These are phyloP conservation scores for Boehmeria nivea DNA, from an alignment of 306 rosid species.

Conservation along the genomic window DNA sequence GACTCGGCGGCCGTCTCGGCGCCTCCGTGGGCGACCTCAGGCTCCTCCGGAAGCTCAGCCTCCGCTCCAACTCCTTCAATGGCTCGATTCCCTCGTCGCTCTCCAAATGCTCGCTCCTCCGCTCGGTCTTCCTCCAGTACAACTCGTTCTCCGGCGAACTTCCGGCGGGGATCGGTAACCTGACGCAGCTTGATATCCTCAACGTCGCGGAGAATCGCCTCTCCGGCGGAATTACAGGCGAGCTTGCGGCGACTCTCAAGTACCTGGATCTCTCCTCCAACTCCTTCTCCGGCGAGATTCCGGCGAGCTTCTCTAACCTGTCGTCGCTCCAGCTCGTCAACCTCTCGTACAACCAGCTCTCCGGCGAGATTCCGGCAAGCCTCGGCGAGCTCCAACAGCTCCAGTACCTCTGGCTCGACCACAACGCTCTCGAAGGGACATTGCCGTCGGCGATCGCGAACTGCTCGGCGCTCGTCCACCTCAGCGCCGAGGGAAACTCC, in stretches of 20 bases:
- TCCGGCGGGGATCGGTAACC: constrained; percentile 59
- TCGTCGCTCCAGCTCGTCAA: constrained; percentile 66
- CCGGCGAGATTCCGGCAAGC: constrained; percentile 75
- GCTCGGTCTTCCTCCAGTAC: constrained; percentile 62
- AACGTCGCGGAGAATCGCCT: constrained; percentile 69
- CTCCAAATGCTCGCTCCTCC: constrained; percentile 56
- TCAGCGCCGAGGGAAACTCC: constrained; percentile 70
- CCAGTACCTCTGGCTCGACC: constrained; percentile 82
- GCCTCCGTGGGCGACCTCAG: constrained; percentile 47
- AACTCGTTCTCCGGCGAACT: constrained; percentile 66
- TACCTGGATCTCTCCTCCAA: constrained; percentile 79
- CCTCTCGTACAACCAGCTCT: constrained; percentile 64
- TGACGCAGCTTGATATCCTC: constrained; percentile 49
- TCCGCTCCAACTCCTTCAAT: constrained; percentile 70
- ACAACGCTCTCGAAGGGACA: constrained; percentile 65
- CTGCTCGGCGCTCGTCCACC: constrained; percentile 72
- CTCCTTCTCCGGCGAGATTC: constrained; percentile 70
- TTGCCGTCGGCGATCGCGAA: constrained; percentile 85
- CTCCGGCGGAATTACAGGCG: constrained; percentile 53
- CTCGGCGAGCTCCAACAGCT: constrained; percentile 70
- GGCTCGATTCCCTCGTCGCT: constrained; percentile 67
- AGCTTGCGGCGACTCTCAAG: constrained; percentile 43
- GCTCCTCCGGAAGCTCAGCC: constrained; percentile 61
- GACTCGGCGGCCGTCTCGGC: constrained; percentile 66
- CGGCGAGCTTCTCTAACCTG: constrained; percentile 39